Conservation (phyloP, 495 filamentous ascomycete species). For the Sphaerosporella brunnea region DNA sequence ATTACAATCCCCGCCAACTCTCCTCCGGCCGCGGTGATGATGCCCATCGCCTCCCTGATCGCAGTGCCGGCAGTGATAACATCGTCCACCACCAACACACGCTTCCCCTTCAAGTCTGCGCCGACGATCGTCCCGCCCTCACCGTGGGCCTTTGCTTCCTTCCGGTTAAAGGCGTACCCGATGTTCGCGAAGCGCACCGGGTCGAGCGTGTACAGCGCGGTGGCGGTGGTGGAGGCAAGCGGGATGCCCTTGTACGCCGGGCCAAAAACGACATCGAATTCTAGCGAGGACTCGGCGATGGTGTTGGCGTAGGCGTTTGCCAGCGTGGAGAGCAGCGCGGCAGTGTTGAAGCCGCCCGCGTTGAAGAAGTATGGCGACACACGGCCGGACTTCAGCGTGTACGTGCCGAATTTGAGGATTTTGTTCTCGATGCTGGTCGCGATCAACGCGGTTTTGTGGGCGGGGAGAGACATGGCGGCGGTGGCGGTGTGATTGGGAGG, state of each 20-base stretch:
- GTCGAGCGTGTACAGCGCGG: constrained; percentile 50
- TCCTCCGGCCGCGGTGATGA: constrained; percentile 66
- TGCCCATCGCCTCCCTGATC: constrained; percentile 71
- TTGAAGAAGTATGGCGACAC: constrained; percentile 98
- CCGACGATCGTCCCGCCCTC: constrained; percentile 88
- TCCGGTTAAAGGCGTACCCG: constrained; percentile 82
- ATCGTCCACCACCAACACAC: constrained; percentile 80
- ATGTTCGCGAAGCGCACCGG: constrained; percentile 35
- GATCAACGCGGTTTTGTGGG: constrained; percentile 46
- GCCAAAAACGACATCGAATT: constrained; percentile 58
- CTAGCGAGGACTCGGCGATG: constrained; percentile 33
- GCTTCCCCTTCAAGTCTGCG: constrained; percentile 62
- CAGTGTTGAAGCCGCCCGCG: constrained; percentile 67
- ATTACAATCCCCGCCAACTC: constrained; percentile 69
- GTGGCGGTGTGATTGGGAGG: neutral
- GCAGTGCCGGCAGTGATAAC: constrained; percentile 91
- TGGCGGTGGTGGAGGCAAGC: constrained; percentile 53
- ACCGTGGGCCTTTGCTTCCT: constrained; percentile 85
- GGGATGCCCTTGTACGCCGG: constrained; percentile 95
- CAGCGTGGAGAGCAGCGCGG: constrained; percentile 52
- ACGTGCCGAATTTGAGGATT: constrained; percentile 76
- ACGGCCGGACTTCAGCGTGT: constrained; percentile 78
- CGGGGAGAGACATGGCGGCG: constrained; percentile 16
- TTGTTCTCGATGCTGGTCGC: constrained; percentile 49
- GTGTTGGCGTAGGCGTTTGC: constrained; percentile 63